A percentile compares a stretch with the other conserved stretches of the same genome.
These are phyloP conservation scores for Septoria petroselini DNA, from an alignment of 2,329 filamentous ascomycete species.

Conservation along the genomic window DNA sequence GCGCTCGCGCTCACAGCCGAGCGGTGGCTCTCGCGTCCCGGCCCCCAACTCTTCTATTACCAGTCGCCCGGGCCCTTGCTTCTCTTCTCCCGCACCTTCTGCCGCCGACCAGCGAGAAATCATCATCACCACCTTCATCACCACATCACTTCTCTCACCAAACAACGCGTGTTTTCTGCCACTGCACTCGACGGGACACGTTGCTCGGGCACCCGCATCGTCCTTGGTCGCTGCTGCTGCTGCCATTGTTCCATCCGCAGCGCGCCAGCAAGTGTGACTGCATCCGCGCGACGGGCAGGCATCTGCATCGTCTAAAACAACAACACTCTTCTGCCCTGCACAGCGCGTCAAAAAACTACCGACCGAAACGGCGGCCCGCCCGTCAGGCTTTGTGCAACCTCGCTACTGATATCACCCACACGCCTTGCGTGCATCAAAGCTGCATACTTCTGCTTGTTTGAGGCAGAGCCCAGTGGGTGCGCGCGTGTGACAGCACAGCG, in stretches of 20 bases:
- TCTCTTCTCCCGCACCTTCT: conserved; percentile 1
- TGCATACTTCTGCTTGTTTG: neutral
- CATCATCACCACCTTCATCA: neutral
- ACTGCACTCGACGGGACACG: neutral
- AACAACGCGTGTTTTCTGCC: neutral
- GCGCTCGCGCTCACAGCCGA: too few species aligned
- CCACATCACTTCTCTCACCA: neutral
- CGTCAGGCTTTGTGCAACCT: conserved; percentile 21
- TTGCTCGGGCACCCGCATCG: neutral
- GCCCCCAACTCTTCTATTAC: conserved; percentile 2
- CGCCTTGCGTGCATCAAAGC: conserved; percentile 3
- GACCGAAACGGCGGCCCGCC: conserved; percentile 11
- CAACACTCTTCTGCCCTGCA: conserved; percentile 9
- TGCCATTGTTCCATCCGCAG: neutral
- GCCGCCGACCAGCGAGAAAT: neutral
- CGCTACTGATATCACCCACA: conserved; percentile 5
- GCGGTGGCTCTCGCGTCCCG: neutral
- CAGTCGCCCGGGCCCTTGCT: neutral
- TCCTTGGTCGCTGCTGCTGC: neutral
- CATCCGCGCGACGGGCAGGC: conserved; percentile 12
- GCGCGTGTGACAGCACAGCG: neutral
- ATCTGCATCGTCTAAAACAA: neutral
- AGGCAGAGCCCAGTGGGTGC: neutral
- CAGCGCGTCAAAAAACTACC: conserved; percentile 12
- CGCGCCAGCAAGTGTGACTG: conserved; percentile 10